Evolutionary conservation across 2,329 filamentous ascomycete genomes (phyloP).

Genomic region (Trichoderma koningii): DNA sequence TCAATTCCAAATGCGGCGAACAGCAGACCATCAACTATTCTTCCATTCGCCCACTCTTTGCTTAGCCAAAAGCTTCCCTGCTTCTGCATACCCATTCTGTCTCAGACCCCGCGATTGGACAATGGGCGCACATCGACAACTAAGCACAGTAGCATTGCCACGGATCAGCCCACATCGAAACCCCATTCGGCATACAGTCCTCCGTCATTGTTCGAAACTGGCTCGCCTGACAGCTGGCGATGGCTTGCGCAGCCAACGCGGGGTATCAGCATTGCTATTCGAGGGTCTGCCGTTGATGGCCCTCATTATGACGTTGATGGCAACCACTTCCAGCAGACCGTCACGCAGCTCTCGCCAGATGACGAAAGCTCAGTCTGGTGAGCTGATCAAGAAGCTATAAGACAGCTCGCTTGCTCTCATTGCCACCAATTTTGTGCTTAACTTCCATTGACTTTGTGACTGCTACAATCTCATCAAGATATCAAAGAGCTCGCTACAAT

Average conservation of each 20-base stretch:
- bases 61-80: constrained; percentile 7
- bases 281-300: constrained; percentile 12
- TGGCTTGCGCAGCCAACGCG: constrained; percentile 24
- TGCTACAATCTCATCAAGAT: background rate
- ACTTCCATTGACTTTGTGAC: background rate
- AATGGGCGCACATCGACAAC: background rate
- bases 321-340: background rate
- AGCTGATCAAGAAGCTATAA: constrained; percentile 19
- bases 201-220: constrained; percentile 8
- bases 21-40: background rate
- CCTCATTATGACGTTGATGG: constrained; percentile 26
- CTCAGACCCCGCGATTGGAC: constrained; percentile 7
- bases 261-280: constrained; percentile 20
- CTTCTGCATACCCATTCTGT: background rate
- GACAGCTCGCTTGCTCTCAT: constrained; percentile 11
- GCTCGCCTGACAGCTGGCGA: constrained; percentile 22
- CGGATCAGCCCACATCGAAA: constrained; percentile 13
- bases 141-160: constrained; percentile 14
- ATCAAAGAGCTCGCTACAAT: background rate
- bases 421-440: background rate
- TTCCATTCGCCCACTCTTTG: background rate
- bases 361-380: constrained; percentile 16
- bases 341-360: constrained; percentile 11
- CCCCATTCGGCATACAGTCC: background rate
- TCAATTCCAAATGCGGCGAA: background rate